Percentiles rank a stretch among this genome's conserved stretches.
phyloP scores from a whole-genome alignment of 2,329 filamentous ascomycete genomes.

The Fusarium longipes region DNA sequence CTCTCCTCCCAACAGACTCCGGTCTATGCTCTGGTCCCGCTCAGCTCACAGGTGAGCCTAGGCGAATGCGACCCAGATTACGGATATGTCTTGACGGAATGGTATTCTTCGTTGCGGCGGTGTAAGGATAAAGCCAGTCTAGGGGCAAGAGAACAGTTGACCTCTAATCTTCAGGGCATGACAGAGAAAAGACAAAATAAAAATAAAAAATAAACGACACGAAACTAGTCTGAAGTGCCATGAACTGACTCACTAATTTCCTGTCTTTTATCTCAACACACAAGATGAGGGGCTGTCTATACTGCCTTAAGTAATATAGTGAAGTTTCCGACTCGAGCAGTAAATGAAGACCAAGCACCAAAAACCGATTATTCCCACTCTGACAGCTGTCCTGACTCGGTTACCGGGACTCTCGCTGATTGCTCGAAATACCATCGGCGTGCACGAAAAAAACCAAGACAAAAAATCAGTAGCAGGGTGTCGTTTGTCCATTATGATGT shows the following conservation, averaged over 20 bases:
- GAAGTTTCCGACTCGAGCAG: background rate
- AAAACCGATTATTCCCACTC: slow-evolving; percentile 43
- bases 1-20: background rate
- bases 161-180: background rate
- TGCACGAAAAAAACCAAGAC: background rate
- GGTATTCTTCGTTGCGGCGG: slow-evolving; percentile 9
- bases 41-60: slow-evolving; percentile 19
- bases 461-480: background rate
- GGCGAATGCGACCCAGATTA: slow-evolving; percentile 8
- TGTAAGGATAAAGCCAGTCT: slow-evolving; percentile 21
- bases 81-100: slow-evolving; percentile 4
- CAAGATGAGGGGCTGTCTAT: too few species aligned
- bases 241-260: too few species aligned
- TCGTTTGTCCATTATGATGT: background rate
- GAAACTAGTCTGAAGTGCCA: too few species aligned
- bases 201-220: too few species aligned
- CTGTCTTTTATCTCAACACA: too few species aligned
- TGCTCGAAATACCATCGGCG: background rate
- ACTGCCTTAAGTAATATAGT: background rate
- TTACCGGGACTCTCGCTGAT: background rate
- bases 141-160: background rate
- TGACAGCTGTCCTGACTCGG: slow-evolving; percentile 16
- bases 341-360: background rate
- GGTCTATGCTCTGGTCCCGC: slow-evolving; percentile 1
- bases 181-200: too few species aligned